Base-by-base conservation (phyloP, 176 grass and related monocot genomes). In the Oryza nivara region DNA sequence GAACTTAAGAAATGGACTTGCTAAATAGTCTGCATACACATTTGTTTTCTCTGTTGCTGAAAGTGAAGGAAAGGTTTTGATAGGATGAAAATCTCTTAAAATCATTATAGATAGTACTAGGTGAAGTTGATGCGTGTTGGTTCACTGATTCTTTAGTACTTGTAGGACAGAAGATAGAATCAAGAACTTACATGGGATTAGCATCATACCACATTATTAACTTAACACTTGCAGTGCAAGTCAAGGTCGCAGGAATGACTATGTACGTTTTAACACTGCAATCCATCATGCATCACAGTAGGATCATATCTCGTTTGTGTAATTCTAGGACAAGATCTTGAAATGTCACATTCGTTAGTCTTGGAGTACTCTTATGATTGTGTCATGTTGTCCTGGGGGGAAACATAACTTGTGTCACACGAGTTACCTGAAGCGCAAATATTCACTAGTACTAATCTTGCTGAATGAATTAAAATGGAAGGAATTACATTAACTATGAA, bases 341-440 rank as follows among this genome's bases (percentile, higher is more conserved):
- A 56, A 88, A 44, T 12, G 34, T n/a, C 52, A 34, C 52, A 69
- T 65, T 85, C 38, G 58, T 80, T 60, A 44, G 75, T 84, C 66
- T 70, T 32, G 43, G 23, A 66, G 75, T 36, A 19, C 8, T 77
- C n/a, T 67, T 40, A 72, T 89, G 32, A 86, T 83, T 74, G 28
- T 30, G 90, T 71, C 22, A 6, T 23, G 66, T 73, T 34, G 30
- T 54, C 84, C 84, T 17, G 70, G 4, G 38, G 76, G 79, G 32
- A 88, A 65, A 72, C 35, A 82, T 85, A 67, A 74, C 80, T 92
- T 89, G 83, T 90, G 72, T 77, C 52, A 78, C 80, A 78, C 10
- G 34, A 70, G 19, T 45, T 73, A 61, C 19, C 38, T 23, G 22
- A 40, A 43, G 52, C 38, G 5, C 54, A 61, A 63, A 7, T 28